phyloP scores from a whole-genome alignment of 2,329 filamentous ascomycete species.

The Didymellaceae sp. region DNA sequence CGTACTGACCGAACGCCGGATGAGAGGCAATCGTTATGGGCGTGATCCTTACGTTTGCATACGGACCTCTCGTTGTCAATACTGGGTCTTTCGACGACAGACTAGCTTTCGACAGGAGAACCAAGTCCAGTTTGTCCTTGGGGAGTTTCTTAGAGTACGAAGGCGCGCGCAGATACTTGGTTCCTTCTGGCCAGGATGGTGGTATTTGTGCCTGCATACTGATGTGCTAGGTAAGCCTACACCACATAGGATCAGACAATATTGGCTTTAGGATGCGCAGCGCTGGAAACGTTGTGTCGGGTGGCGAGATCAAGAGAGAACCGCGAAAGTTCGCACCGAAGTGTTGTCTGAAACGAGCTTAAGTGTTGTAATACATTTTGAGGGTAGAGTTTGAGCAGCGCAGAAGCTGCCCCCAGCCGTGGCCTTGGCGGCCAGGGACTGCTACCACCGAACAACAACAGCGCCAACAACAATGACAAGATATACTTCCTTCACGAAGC shows the following conservation, averaged over 20 bases:
- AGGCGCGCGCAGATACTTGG: slow-evolving; percentile 38
- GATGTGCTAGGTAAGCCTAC: too few species aligned
- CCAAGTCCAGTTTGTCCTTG: slow-evolving; percentile 27
- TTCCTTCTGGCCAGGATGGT: slow-evolving; percentile 39
- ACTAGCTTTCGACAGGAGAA: slow-evolving; percentile 30
- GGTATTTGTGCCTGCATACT: slow-evolving; percentile 24
- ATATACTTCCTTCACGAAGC: too few species aligned
- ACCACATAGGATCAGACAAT: too few species aligned
- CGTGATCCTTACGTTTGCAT: slow-evolving; percentile 50
- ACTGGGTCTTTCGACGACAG: slow-evolving; percentile 22
- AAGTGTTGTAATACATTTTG: too few species aligned
- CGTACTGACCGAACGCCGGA: slow-evolving; percentile 57
- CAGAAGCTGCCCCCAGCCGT: too few species aligned
- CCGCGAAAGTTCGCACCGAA: background rate
- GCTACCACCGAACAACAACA: too few species aligned
- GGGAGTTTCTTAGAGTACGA: slow-evolving; percentile 42
- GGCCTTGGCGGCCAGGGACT: too few species aligned
- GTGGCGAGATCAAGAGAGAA: too few species aligned
- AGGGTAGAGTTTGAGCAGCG: too few species aligned
- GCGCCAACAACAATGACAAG: too few species aligned
- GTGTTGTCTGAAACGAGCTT: background rate
- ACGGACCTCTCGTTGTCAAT: slow-evolving; percentile 35
- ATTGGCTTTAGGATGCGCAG: background rate
- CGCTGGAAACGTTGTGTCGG: background rate
- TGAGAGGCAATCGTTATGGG: slow-evolving; percentile 52